Evolutionary conservation across 106 monocot genomes (phyloP), one percentile per base, ranked within the genome.

Genomic region (Dactylorhiza incarnata): DNA sequence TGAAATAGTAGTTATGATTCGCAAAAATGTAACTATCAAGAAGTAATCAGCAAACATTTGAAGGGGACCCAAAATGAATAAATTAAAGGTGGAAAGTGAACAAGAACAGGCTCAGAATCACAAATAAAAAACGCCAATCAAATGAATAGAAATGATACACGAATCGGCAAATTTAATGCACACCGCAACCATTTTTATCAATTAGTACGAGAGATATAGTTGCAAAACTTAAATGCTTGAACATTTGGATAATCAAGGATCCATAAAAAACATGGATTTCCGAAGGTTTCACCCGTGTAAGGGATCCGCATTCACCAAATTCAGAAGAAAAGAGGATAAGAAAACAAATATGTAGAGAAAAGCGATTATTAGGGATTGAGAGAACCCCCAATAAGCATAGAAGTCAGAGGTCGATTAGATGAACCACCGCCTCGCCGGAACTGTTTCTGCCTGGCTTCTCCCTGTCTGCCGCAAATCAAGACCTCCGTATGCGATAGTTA

Each of bases 381-480:
- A 44, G n/a, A 69, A 69, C 29, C 69, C 69, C 69, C 45, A 45
- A 17, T 45, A 46, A 69, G 43, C 16, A 69, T 69, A 26, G 29
- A 66, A 66, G 66, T 66, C 29, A 29, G 66, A 66, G 66, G 26
- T 23, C 66, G 66, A 66, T 66, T 7, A 29, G 29, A 66, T 11
- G 13, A 26, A 37, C 29, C 66, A 13, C 66, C 66, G 23, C 66
- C 66, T 66, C 58, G 69, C 69, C 16, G 69, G 69, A 69, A 69
- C 69, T 69, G 15, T 13, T 17, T 46, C 69, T 69, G 69, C 69
- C 69, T 69, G 69, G 69, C 69, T 69, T 69, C 69, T 45, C 69
- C 69, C 69, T 69, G 69, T 69, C 45, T 69, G 69, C 69, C 69
- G 16, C 45, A 16, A 45, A 69, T 69, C 45, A 45, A 69, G 45